These are phyloP conservation scores for Cnidoscolus chayamansa DNA, from an alignment of 441 rosid genomes.

Conservation along the genomic window DNA sequence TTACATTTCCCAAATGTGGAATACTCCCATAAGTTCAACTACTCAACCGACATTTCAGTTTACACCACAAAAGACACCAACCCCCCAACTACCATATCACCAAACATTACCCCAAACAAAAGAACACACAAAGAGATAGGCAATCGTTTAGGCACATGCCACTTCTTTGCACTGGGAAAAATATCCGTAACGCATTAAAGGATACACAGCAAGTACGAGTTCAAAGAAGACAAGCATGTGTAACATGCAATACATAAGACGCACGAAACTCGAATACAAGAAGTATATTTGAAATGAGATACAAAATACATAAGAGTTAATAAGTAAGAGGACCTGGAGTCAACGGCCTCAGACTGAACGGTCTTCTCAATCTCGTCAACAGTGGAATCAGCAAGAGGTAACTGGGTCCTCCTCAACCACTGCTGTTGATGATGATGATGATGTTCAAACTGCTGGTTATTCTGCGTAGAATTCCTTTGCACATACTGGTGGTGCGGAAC, in stretches of 20 bases:
- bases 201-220: no score
- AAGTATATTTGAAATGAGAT: neutral
- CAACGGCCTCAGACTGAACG: slow-evolving; percentile 70
- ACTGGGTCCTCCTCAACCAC: slow-evolving; percentile 73
- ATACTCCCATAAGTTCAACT: no score
- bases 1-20: neutral
- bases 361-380: slow-evolving; percentile 80
- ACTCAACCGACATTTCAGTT: neutral
- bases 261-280: neutral
- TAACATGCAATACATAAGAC: neutral
- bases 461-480: slow-evolving; percentile 60
- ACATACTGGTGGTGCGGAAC: slow-evolving; percentile 71
- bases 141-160: neutral
- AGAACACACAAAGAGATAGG: neutral
- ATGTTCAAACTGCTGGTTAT: slow-evolving; percentile 48
- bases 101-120: neutral
- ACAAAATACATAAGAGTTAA: neutral
- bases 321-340: slow-evolving; percentile 52
- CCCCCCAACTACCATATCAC: neutral
- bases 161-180: neutral
- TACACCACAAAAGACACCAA: neutral
- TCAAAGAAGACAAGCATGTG: no score
- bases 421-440: slow-evolving; percentile 37
- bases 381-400: slow-evolving; percentile 38
- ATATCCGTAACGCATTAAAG: no score